A percentile compares a stretch with the other conserved stretches of the same genome.
Conservation (phyloP, 192 early-diverging fungal genomes). For the Allomyces arbusculus region DNA sequence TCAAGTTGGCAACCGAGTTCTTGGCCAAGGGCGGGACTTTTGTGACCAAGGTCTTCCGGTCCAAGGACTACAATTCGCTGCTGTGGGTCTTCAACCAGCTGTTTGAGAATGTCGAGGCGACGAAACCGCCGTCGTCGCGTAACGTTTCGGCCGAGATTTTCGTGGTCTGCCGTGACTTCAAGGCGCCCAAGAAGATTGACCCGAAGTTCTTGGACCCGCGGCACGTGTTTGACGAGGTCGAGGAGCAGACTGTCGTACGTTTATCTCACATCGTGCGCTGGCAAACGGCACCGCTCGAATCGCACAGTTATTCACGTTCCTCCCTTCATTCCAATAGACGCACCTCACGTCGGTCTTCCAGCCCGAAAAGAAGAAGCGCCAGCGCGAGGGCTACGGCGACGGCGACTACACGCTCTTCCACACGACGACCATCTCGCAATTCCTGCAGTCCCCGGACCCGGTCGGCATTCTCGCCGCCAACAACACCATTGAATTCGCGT, state of each 20-base stretch:
- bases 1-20: conserved; percentile 88
- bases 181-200: conserved; percentile 89
- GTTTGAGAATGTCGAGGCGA: conserved; percentile 90
- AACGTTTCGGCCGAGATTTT: conserved; percentile 99
- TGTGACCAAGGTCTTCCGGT: conserved; percentile 96
- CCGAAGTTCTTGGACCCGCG: conserved; percentile 79
- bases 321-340: conserved; percentile 1
- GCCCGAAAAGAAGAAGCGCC: conserved; percentile 50
- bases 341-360: neutral
- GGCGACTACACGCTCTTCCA: conserved; percentile 81
- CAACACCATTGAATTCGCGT: conserved; percentile 38
- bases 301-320: neutral
- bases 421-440: conserved; percentile 49
- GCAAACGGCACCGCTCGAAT: too few relatives aligned
- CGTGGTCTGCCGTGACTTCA: conserved; percentile 83
- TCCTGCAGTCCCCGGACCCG: conserved; percentile 58
- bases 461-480: conserved; percentile 52
- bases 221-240: conserved; percentile 82
- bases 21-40: conserved; percentile 77
- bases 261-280: conserved; percentile 32
- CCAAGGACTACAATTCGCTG: conserved; percentile 97
- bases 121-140: conserved; percentile 91
- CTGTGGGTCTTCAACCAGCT: conserved; percentile 97
- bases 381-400: conserved; percentile 92
- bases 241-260: conserved; percentile 8